Conservation (phyloP, 148 eudicot species). For the Chenopodium quinoa region DNA sequence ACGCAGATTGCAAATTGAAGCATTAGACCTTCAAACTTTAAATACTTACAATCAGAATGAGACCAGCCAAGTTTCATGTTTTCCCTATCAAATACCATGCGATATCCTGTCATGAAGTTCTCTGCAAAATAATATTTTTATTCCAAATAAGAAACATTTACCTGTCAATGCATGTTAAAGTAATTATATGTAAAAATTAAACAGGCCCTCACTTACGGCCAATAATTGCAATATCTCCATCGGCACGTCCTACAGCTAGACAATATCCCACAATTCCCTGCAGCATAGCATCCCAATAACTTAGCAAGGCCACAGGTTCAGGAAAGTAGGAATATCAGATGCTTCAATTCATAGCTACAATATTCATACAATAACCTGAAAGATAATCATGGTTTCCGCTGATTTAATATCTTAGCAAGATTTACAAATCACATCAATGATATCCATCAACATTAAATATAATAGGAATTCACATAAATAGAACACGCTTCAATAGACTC, state of each 20-base stretch:
- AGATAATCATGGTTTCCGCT: not conserved
- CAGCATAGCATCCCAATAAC: conserved; percentile 17
- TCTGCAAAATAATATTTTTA: conserved; percentile 44
- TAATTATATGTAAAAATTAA: not conserved
- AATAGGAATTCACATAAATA: not conserved
- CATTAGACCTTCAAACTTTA: not conserved
- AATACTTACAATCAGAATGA: conserved; percentile 75
- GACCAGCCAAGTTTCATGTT: conserved; percentile 89
- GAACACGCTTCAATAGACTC: not conserved
- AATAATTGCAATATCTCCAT: conserved; percentile 53
- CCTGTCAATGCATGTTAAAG: not conserved
- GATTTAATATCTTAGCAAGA: not conserved
- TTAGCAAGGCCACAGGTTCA: not conserved
- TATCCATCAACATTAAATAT: not conserved
- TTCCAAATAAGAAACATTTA: not conserved
- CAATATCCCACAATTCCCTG: conserved; percentile 74
- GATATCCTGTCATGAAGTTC: conserved; percentile 87
- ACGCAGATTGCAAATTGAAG: not conserved
- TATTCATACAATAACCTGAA: not conserved
- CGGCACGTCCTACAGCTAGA: conserved; percentile 62
- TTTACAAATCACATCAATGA: not conserved
- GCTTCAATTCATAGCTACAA: not conserved
- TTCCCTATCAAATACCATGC: conserved; percentile 91
- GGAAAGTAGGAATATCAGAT: not conserved
- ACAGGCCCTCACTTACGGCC: conserved; percentile 65